A percentile compares a stretch with the other conserved stretches of the same genome.
These are phyloP conservation scores for Rhodotorula graminis DNA, from an alignment of 768 basidiomycete species.

Conservation along the genomic window DNA sequence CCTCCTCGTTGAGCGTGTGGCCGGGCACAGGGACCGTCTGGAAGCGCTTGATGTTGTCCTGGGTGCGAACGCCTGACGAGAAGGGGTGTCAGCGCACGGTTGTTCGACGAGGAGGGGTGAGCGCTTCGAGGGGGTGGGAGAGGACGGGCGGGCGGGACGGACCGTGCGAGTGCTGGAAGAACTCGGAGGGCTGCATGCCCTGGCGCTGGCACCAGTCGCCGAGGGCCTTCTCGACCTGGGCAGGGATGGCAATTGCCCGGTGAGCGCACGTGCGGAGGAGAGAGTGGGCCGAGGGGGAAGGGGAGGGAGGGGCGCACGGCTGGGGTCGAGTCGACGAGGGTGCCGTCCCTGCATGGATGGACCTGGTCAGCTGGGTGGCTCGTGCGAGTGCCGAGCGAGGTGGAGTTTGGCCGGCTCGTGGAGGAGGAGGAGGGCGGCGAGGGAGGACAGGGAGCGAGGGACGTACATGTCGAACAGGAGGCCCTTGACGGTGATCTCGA, in stretches of 20 bases:
- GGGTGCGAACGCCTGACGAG: constrained; percentile 34
- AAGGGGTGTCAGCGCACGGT: not conserved
- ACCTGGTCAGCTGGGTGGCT: too few species aligned
- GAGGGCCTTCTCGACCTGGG: constrained; percentile 20
- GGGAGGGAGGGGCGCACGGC: constrained; percentile 2
- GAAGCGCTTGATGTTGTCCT: constrained; percentile 37
- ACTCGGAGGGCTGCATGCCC: constrained; percentile 28
- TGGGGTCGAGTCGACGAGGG: constrained; percentile 37
- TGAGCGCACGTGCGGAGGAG: not conserved
- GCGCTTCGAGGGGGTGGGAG: too few species aligned
- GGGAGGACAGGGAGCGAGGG: too few species aligned
- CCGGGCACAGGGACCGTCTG: constrained; percentile 26
- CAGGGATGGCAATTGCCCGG: too few species aligned
- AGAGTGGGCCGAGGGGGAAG: too few species aligned
- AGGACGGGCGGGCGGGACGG: not conserved
- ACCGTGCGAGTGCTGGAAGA: constrained; percentile 35
- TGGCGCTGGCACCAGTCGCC: constrained; percentile 30
- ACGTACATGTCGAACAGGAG: constrained; percentile 36
- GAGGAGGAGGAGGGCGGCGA: too few species aligned
- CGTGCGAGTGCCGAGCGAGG: not conserved
- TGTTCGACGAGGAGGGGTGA: too few species aligned
- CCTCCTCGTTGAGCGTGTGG: constrained; percentile 3
- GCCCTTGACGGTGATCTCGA: constrained; percentile 33
- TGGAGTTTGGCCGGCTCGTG: too few species aligned
- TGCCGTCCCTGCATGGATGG: constrained; percentile 30